Base-by-base conservation (phyloP, 441 rosid genomes). In the Jatropha podagrica region DNA sequence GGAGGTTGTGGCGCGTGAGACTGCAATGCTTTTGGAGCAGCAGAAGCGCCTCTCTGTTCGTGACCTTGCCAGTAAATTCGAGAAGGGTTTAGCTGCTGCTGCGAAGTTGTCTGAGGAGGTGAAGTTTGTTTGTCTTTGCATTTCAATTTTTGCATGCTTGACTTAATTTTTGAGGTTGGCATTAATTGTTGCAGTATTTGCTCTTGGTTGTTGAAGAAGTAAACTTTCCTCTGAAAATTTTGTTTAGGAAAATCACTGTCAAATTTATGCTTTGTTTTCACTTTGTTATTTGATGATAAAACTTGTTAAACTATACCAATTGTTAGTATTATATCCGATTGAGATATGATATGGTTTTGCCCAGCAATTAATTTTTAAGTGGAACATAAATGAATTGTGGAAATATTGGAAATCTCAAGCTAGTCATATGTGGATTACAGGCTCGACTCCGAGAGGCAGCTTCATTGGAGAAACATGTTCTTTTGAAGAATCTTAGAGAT, bases 41-140 rank as follows among this genome's bases (percentile, higher is more conserved):
- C 97, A 96, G 76, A 89, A 91, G 38, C 94, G 98, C 72, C 86
- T 94, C 71, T 94, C 97, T 14, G 97, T 94, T 74, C 98, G 99
- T 65, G 98, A 94, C 71, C 98, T 96, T n/a, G 89, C 98, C n/a
- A 86, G 84, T 68, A 96, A 94, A 85, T 96, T 96, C 8, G 99
- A 96, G 83, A 92, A 83, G 85, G 98, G 95, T 2, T 83, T 96
- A 86, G 95, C 97, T 80, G 94, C 96, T 49, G 98, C 97, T 77
- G 93, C 98, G 68, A 96, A 94, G 85, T 78, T 94, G 74, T 94
- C 99, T 11, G 95, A 92, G 76, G 99, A 94, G 96, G 99, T 94
- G 56, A 72, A 80, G 55, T 76, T 77, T 77, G 38, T 65, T 58
- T 70, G 15, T 7, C 44, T 10, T 74, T 72, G 23, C 60, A 23